A percentile compares a stretch with the other conserved stretches of the same genome.
Evolutionary conservation across 2,329 filamentous ascomycete genomes (phyloP).

Genomic region (Aulographum hederae): DNA sequence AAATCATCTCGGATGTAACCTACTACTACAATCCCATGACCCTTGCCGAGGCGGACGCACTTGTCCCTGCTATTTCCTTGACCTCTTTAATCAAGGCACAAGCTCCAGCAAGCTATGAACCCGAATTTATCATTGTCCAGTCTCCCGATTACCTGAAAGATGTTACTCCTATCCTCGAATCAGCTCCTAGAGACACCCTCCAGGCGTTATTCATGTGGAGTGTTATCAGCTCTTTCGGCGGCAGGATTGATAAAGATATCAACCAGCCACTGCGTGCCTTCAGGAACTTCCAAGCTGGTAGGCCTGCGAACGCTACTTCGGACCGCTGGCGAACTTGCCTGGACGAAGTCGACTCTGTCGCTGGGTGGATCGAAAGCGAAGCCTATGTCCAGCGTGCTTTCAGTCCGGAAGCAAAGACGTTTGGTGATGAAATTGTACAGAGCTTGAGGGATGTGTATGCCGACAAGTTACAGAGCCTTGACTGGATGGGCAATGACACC

Average conservation of each 20-base stretch:
- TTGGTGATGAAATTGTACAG: slow-evolving; percentile 50
- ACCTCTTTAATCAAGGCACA: slow-evolving; percentile 32
- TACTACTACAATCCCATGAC: slow-evolving; percentile 41
- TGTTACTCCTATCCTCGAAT: slow-evolving; percentile 35
- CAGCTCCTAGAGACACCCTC: slow-evolving; percentile 35
- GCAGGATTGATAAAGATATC: slow-evolving; percentile 38
- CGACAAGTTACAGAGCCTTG: slow-evolving; percentile 36
- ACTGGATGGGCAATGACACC: slow-evolving; percentile 48
- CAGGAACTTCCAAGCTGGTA: slow-evolving; percentile 31
- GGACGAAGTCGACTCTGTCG: slow-evolving; percentile 32
- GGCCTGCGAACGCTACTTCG: slow-evolving; percentile 40
- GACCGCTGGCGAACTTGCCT: slow-evolving; percentile 53
- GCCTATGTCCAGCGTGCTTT: slow-evolving; percentile 56
- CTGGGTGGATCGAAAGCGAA: slow-evolving; percentile 51
- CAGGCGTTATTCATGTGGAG: slow-evolving; percentile 50
- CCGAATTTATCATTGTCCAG: slow-evolving; percentile 37
- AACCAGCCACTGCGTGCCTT: slow-evolving; percentile 42
- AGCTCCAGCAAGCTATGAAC: slow-evolving; percentile 30
- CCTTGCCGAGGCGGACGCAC: slow-evolving; percentile 33
- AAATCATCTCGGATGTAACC: not conserved
- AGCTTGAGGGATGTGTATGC: slow-evolving; percentile 52
- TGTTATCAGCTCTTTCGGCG: slow-evolving; percentile 33
- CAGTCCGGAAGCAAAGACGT: slow-evolving; percentile 43
- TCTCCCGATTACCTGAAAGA: slow-evolving; percentile 42
- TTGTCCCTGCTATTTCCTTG: slow-evolving; percentile 39